Conservation (phyloP, 2,329 filamentous ascomycete species). For the Celoporthe dispersa region DNA sequence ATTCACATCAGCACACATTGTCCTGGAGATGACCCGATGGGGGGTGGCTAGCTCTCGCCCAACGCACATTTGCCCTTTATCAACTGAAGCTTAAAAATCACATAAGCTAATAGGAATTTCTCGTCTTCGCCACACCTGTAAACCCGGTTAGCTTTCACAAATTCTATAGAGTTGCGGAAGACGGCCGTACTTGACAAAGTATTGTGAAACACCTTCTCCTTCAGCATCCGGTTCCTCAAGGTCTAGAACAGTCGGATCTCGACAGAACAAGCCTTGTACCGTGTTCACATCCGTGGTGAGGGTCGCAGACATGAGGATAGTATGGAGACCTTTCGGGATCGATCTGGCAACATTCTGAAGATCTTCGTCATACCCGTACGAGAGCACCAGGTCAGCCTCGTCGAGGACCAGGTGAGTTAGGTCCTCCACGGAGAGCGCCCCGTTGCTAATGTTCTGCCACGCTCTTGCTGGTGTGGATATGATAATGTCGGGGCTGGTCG, state of each 20-base stretch:
- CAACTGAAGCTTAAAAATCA: conserved; percentile 92
- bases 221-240: conserved; percentile 82
- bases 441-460: conserved; percentile 74
- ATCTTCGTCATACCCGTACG: conserved; percentile 93
- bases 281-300: conserved; percentile 85
- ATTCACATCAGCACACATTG: conserved; percentile 8
- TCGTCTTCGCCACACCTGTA: conserved; percentile 85
- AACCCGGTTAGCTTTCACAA: conserved; percentile 19
- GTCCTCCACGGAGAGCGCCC: conserved; percentile 70
- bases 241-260: conserved; percentile 77
- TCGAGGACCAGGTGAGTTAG: conserved; percentile 85
- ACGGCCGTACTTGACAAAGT: conserved; percentile 69
- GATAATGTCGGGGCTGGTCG: conserved; percentile 85
- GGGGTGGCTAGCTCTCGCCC: conserved; percentile 58
- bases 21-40: conserved; percentile 38
- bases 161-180: conserved; percentile 35
- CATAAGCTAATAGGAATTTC: conserved; percentile 90
- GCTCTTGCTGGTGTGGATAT: conserved; percentile 89
- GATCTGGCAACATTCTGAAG: conserved; percentile 77
- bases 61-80: conserved; percentile 81
- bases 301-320: conserved; percentile 92
- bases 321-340: conserved; percentile 85
- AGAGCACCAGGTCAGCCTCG: conserved; percentile 90
- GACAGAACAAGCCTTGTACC: conserved; percentile 83
- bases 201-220: conserved; percentile 80